phyloP scores from a whole-genome alignment of 495 filamentous ascomycete genomes.

The Penicillium parvum region DNA sequence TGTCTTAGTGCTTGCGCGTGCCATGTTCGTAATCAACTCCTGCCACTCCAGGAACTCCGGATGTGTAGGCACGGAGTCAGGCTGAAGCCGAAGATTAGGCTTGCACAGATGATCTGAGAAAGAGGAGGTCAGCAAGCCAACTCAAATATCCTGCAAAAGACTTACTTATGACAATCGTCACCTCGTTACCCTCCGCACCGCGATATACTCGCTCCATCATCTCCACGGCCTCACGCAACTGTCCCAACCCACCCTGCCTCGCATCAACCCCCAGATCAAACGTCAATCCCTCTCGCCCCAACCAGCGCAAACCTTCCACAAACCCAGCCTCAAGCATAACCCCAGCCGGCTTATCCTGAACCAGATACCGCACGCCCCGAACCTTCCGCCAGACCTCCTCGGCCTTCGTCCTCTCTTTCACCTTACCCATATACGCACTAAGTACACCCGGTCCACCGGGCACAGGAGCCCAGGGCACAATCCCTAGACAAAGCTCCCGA shows the following conservation, averaged over 20 bases:
- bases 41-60: conserved; percentile 54
- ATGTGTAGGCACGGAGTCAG: conserved; percentile 41
- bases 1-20: conserved; percentile 48
- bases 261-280: conserved; percentile 86
- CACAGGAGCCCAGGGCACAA: conserved; percentile 81
- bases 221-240: conserved; percentile 66
- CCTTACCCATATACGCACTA: conserved; percentile 47
- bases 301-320: conserved; percentile 62
- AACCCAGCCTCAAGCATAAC: conserved; percentile 58
- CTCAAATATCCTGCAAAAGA: too few species aligned
- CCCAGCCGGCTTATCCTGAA: conserved; percentile 69
- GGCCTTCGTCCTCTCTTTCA: conserved; percentile 25
- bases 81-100: conserved; percentile 58
- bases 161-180: conserved; percentile 64
- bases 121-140: conserved; percentile 1
- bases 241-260: conserved; percentile 59
- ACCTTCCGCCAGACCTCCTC: conserved; percentile 48
- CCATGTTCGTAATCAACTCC: conserved; percentile 40
- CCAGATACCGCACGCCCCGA: conserved; percentile 71
- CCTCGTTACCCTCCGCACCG: conserved; percentile 55
- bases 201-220: conserved; percentile 65
- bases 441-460: conserved; percentile 49
- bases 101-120: conserved; percentile 79
- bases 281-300: conserved; percentile 56
- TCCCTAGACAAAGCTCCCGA: conserved; percentile 52